Percentiles rank a stretch among this genome's conserved stretches.
Evolutionary conservation across 2,329 filamentous ascomycete species (phyloP).

Genomic region (Kalaharituber pfeilii): DNA sequence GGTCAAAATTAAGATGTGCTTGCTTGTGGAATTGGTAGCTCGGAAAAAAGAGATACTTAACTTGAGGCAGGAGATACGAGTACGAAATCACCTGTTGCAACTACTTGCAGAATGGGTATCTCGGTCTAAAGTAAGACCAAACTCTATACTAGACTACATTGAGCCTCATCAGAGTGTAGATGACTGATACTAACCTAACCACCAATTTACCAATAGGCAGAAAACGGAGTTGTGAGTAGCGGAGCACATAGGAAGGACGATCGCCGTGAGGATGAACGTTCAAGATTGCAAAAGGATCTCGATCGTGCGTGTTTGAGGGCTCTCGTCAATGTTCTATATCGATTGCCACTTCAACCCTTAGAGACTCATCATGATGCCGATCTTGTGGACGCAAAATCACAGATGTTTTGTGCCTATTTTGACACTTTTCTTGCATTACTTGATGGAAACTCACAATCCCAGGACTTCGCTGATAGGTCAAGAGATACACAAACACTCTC

Average conservation of each 20-base stretch:
- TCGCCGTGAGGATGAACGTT: neutral
- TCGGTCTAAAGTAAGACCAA: conserved; percentile 29
- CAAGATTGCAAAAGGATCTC: conserved; percentile 36
- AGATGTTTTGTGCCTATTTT: conserved; percentile 57
- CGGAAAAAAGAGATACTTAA: conserved; percentile 52
- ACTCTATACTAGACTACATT: too few species aligned
- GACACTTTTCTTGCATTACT: conserved; percentile 50
- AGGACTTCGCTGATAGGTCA: conserved; percentile 14
- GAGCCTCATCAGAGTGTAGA: too few species aligned
- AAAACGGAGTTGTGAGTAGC: neutral
- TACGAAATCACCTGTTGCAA: conserved; percentile 50
- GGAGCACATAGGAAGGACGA: conserved; percentile 2
- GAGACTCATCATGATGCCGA: conserved; percentile 49
- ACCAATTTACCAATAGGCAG: neutral
- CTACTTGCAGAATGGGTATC: conserved; percentile 53
- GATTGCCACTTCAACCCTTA: conserved; percentile 46
- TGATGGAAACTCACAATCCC: conserved; percentile 19
- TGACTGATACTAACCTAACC: too few species aligned
- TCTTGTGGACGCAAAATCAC: conserved; percentile 49
- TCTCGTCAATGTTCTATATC: conserved; percentile 48
- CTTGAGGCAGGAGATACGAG: conserved; percentile 49
- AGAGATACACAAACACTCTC: conserved; percentile 23
- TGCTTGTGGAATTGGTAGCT: conserved; percentile 47
- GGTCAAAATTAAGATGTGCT: conserved; percentile 53
- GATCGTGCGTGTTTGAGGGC: conserved; percentile 48